phyloP scores from a whole-genome alignment of 306 rosid species.

The Prinsepia uniflora region DNA sequence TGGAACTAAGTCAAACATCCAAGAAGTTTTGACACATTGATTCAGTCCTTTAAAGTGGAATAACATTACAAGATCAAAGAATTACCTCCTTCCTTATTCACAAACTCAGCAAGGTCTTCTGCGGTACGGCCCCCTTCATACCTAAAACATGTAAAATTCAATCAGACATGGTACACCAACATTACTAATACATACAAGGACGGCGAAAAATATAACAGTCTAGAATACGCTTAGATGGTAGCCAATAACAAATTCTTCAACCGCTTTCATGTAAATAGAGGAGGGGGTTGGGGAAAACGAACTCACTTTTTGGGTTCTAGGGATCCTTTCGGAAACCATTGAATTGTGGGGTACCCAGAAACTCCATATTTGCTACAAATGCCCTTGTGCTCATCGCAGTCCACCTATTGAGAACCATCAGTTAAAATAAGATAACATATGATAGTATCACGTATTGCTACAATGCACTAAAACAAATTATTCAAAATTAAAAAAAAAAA shows the following conservation, averaged over 20 bases:
- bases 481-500: background rate
- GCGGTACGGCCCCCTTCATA: slow-evolving; percentile 75
- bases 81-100: slow-evolving; percentile 71
- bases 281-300: background rate
- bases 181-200: slow-evolving; percentile 9
- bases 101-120: slow-evolving; percentile 71
- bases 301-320: slow-evolving; percentile 76
- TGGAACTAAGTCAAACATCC: slow-evolving; percentile 5
- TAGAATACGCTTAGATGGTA: background rate
- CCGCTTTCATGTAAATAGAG: background rate
- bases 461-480: background rate
- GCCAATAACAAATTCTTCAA: background rate
- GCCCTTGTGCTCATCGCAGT: slow-evolving; percentile 85
- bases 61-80: slow-evolving; percentile 11
- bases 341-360: slow-evolving; percentile 80
- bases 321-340: slow-evolving; percentile 84
- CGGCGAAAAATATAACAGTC: slow-evolving; percentile 1
- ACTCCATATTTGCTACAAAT: slow-evolving; percentile 72
- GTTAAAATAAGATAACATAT: background rate
- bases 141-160: slow-evolving; percentile 38
- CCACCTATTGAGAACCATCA: slow-evolving; percentile 49
- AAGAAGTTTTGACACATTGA: background rate
- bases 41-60: background rate
- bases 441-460: background rate
- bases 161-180: slow-evolving; percentile 12